Conservation (phyloP, 805 yeast genomes). For the Cyberlindnera misumaiensis region DNA sequence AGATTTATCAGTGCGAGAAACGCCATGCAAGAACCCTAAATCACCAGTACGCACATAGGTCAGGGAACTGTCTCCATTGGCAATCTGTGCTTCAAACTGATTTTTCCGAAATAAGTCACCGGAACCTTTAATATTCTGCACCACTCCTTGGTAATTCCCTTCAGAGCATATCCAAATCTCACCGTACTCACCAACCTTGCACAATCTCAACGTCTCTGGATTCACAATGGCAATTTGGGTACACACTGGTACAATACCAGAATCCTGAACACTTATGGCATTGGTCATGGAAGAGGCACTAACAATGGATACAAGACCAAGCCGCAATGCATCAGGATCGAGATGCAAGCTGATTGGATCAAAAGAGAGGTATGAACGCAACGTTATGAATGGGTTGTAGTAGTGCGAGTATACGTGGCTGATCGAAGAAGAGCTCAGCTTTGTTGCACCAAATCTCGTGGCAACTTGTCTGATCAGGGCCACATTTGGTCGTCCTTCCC, state of each 20-base stretch:
- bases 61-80: conserved; percentile 54
- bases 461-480: conserved; percentile 52
- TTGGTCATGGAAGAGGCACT: conserved; percentile 63
- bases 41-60: conserved; percentile 87
- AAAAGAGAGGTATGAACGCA: conserved; percentile 81
- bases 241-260: conserved; percentile 93
- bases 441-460: conserved; percentile 54
- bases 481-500: conserved; percentile 66
- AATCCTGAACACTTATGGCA: conserved; percentile 79
- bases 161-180: conserved; percentile 96
- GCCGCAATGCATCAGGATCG: conserved; percentile 84
- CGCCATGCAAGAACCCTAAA: conserved; percentile 82
- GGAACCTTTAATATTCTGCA: conserved; percentile 43
- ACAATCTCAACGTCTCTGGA: conserved; percentile 77
- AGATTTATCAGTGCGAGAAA: conserved; percentile 40
- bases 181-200: conserved; percentile 88
- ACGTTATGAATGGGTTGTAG: conserved; percentile 75
- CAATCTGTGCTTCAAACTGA: conserved; percentile 59
- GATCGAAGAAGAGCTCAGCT: conserved; percentile 60
- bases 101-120: conserved; percentile 16
- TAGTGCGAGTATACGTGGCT: conserved; percentile 72
- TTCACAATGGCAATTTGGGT: conserved; percentile 92
- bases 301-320: conserved; percentile 76
- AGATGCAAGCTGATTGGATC: conserved; percentile 84
- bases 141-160: conserved; percentile 57